Conservation (phyloP, 768 basidiomycete species). For the Hypholoma sublateritium region DNA sequence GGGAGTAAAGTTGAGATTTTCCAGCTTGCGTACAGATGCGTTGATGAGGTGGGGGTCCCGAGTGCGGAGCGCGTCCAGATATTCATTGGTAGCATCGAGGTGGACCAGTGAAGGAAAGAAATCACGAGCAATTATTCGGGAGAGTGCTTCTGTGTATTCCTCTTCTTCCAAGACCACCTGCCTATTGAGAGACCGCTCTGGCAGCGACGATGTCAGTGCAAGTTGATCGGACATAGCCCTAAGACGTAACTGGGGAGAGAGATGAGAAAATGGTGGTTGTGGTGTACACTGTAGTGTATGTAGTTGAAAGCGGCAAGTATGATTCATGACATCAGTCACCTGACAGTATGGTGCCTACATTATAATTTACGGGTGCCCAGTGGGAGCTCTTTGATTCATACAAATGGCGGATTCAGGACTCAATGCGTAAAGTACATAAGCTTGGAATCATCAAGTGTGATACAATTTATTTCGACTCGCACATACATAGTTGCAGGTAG, state of each 20-base stretch:
- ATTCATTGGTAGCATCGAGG: constrained; percentile 84
- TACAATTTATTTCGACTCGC: not conserved
- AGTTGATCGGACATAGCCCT: not conserved
- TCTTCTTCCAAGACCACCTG: constrained; percentile 87
- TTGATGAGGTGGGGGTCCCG: constrained; percentile 76
- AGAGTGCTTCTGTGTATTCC: constrained; percentile 88
- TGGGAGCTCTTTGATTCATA: too few species aligned
- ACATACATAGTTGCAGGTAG: constrained; percentile 1
- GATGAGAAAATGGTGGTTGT: not conserved
- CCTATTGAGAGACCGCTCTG: constrained; percentile 63
- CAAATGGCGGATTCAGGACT: not conserved
- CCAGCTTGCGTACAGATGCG: constrained; percentile 71
- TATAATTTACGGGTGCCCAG: too few species aligned
- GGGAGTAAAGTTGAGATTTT: constrained; percentile 61
- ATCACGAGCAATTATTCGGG: constrained; percentile 92
- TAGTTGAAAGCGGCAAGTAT: not conserved
- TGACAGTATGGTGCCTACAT: too few species aligned
- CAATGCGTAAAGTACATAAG: not conserved
- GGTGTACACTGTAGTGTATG: not conserved
- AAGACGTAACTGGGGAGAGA: not conserved
- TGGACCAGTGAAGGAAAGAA: constrained; percentile 96
- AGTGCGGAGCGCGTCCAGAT: constrained; percentile 77
- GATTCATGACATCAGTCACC: too few species aligned
- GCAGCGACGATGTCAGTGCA: constrained; percentile 19
- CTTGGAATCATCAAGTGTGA: not conserved